Evolutionary conservation across 768 basidiomycete species (phyloP), one percentile per base, ranked within the genome.

Genomic region (Leccinum disarticulatum): DNA sequence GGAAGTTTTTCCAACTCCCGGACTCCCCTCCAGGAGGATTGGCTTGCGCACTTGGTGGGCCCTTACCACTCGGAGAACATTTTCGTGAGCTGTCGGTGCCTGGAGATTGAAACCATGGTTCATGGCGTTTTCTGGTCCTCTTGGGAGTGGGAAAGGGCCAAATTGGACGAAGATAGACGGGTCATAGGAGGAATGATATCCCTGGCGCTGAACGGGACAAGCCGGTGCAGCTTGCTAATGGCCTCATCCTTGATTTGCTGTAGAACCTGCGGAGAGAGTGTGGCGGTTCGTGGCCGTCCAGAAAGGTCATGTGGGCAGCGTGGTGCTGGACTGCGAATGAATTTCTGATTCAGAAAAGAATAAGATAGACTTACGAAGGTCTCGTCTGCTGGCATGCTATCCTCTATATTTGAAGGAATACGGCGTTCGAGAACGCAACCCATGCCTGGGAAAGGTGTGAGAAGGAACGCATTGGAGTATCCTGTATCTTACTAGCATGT

Each of bases 271-370:
- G 69, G 70, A 1, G 91, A 85, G 66, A 88, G 87, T 11, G 86
- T 76, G 17, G 87, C 75, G 36, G 88, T 74, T 69, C 90, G 90
- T 52, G 91, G 87, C 95, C 95, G 70, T 99, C 97, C 19, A 98
- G 77, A 68, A 93, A 85, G 1, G 90, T 89, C 92, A 99, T 91
- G 63, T 89, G 85, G 1, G 95, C 95, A 4, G 91, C 95, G 68
- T 99, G 93, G 68, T 91, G 88, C 95, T 97, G 64, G 27, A 55
- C 27, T 64, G 38, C 14, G 35, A 49, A 55, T 73, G 60, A 75
- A 46, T 14, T 22, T 30, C 15, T n/a, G 54, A 35, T 55, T 49
- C 28, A 14, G 19, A 14, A 41, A 22, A 17, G 49, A 31, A 48
- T 25, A 14, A 33, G 15, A 30, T 13, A 22, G 6, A 77, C 84